Evolutionary conservation across 148 eudicot species (phyloP), one percentile per base, ranked within the genome.

Genomic region (Dianthus caryophyllus): DNA sequence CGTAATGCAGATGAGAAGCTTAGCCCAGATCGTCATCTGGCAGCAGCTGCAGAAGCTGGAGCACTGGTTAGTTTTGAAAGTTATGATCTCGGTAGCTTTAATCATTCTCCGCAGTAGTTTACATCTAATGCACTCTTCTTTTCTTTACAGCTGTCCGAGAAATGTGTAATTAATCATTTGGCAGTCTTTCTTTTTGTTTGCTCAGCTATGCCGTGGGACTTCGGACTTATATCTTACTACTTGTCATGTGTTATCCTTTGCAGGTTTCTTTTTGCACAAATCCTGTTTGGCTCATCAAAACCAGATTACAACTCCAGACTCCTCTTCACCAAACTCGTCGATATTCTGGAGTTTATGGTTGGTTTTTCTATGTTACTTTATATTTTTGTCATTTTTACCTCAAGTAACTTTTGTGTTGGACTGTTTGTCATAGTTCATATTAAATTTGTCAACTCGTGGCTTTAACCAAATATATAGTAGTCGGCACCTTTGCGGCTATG

Each of bases 31-130:
- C 81, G 76, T 72, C 99, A 95, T 80, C 85, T 95, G 76, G 97
- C 91, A 43, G 85, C 99, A 57, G 99, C 99, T 72, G 99, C 97
- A 25, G 97, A 95, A 79, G 97, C 97, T 31, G 99, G 99, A 83
- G 93, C 77, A 43, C 73, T 95, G 96, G 99, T 95, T 46, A 73
- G 97, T 95, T 46, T 72, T 26, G 25, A 5, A 31, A 56, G 53
- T 63, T 22, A 43, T 63, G 52, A 24, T 63, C 36, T 43, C 44
- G 22, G 38, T 61, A 25, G 29, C 65, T 61, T 38, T 21, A 48
- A 39, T 26, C 44, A 41, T 41, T 2, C 7, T 7, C 38, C 38
- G 38, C 7, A 41, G 44, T 4, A 41, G 6, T 41, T 41, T 41
- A 41, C 44, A 6, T 41, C 44, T 6, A 1, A 6, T 5, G 10